phyloP scores from a whole-genome alignment of 495 filamentous ascomycete genomes.

The Hypoxylon fuscum region DNA sequence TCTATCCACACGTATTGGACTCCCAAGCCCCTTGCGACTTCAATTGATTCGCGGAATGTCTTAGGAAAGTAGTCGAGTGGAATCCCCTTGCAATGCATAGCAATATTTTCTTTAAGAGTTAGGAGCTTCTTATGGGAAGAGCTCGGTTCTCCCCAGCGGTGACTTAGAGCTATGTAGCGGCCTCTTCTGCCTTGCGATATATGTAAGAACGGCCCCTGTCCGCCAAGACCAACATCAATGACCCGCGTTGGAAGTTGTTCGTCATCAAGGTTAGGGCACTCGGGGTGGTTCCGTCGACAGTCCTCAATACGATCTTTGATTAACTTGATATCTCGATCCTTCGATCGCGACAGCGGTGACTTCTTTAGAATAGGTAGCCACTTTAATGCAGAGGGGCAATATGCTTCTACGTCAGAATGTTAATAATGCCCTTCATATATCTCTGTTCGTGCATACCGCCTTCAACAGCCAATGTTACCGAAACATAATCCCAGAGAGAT shows the following conservation, averaged over 20 bases:
- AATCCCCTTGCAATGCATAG: background rate
- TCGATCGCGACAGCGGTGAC: too few species aligned
- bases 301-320: too few species aligned
- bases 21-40: background rate
- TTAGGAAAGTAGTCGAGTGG: background rate
- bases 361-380: too few species aligned
- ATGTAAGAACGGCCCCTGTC: too few species aligned
- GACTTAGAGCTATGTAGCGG: slow-evolving; percentile 13
- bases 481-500: slow-evolving; percentile 14
- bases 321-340: too few species aligned
- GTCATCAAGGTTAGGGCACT: too few species aligned
- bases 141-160: slow-evolving; percentile 15
- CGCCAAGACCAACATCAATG: too few species aligned
- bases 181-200: too few species aligned
- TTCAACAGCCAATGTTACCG: slow-evolving; percentile 11
- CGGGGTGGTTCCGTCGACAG: too few species aligned
- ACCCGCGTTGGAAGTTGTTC: too few species aligned
- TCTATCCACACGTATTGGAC: slow-evolving; percentile 17
- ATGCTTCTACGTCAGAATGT: background rate
- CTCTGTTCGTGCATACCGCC: slow-evolving; percentile 7
- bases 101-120: too few species aligned
- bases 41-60: slow-evolving; percentile 13
- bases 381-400: too few species aligned
- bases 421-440: background rate
- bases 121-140: slow-evolving; percentile 5